phyloP scores from a whole-genome alignment of 306 rosid genomes.

The Cicer pinnatifidum region DNA sequence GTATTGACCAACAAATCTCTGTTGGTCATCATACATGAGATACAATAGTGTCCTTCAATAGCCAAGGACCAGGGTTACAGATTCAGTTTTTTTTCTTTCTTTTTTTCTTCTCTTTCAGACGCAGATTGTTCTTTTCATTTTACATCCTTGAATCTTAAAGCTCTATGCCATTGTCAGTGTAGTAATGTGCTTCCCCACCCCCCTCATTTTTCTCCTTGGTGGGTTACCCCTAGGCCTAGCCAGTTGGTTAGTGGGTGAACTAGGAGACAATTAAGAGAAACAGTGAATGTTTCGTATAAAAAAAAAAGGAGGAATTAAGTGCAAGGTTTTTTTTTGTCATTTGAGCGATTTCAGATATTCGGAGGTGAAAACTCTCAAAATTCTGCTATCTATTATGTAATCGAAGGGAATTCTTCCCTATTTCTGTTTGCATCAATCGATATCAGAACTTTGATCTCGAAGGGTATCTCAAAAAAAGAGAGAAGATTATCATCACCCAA shows the following conservation, averaged over 20 bases:
- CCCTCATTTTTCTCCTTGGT: not conserved
- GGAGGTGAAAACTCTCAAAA: not conserved
- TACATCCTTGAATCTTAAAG: not conserved
- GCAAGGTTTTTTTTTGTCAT: not conserved
- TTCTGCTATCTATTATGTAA: not conserved
- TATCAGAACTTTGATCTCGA: not conserved
- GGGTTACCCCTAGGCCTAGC: not conserved
- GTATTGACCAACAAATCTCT: constrained; percentile 7
- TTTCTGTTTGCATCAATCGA: not conserved
- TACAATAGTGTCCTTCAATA: not conserved
- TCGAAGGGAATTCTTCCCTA: not conserved
- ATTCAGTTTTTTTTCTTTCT: not conserved
- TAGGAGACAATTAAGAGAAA: not conserved
- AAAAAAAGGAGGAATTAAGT: not conserved
- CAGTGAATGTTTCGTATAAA: not conserved
- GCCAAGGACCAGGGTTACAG: not conserved
- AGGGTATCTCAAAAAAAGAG: not conserved
- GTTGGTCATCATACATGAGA: not conserved
- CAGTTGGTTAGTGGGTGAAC: not conserved
- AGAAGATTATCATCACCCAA: too few relatives aligned
- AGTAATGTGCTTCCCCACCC: not conserved
- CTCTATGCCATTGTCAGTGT: not conserved
- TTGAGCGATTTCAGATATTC: not conserved
- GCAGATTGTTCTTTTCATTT: not conserved
- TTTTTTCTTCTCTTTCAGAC: not conserved